phyloP scores from a whole-genome alignment of 805 yeast genomes.

The Hanseniaspora thailandica region DNA sequence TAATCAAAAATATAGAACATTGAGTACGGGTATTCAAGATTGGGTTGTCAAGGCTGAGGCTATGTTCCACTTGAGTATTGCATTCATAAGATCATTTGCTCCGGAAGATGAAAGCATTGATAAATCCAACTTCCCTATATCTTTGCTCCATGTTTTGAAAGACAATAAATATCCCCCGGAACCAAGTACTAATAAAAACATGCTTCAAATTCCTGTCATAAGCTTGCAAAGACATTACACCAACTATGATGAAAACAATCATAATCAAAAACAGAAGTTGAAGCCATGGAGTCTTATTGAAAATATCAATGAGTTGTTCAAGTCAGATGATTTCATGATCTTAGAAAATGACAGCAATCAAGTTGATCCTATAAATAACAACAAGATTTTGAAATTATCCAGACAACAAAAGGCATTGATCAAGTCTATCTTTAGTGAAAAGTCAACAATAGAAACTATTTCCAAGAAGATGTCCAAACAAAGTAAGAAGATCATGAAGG shows the following conservation, averaged over 20 bases:
- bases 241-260: constrained; percentile 22
- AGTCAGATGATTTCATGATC: constrained; percentile 21
- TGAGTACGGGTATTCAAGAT: constrained; percentile 57
- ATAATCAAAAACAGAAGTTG: constrained; percentile 28
- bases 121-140: constrained; percentile 48
- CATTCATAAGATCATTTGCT: constrained; percentile 69
- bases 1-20: constrained; percentile 26
- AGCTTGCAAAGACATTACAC: constrained; percentile 42
- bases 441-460: constrained; percentile 41
- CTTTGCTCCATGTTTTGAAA: constrained; percentile 52
- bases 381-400: constrained; percentile 2
- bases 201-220: constrained; percentile 49
- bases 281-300: constrained; percentile 50
- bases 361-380: constrained; percentile 2
- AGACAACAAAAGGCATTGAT: constrained; percentile 31
- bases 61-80: constrained; percentile 62
- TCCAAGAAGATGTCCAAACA: constrained; percentile 60
- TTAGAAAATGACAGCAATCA: constrained; percentile 11
- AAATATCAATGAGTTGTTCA: constrained; percentile 46
- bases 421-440: constrained; percentile 48
- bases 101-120: constrained; percentile 39
- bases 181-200: constrained; percentile 31
- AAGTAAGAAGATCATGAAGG: constrained; percentile 45
- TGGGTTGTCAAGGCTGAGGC: constrained; percentile 83
- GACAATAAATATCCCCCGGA: constrained; percentile 67